Evolutionary conservation across 257 asterid genomes (phyloP).

Genomic region (Salvia hispanica): DNA sequence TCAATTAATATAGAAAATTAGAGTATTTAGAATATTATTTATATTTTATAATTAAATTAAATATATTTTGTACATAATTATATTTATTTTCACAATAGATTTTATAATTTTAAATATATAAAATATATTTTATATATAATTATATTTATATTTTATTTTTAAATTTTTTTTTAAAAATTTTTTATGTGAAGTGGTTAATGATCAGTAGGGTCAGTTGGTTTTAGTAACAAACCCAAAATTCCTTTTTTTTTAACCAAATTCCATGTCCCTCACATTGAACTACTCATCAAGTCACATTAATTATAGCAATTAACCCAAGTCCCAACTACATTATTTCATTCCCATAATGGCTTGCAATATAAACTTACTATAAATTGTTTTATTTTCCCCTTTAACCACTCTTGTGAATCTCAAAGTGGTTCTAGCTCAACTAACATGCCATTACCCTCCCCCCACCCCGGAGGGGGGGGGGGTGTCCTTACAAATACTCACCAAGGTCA

Average conservation of each 20-base stretch:
- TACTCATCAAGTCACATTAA: not conserved
- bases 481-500: conserved; percentile 35
- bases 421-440: conserved; percentile 50
- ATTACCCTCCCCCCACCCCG: not conserved
- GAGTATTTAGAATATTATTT: no score
- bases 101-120: no score
- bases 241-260: conserved; percentile 16
- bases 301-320: not conserved
- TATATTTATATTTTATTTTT: no score
- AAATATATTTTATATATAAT: no score
- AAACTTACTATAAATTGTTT: conserved; percentile 11
- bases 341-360: conserved; percentile 20
- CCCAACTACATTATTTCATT: conserved; percentile 14
- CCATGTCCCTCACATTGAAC: conserved; percentile 1
- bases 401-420: conserved; percentile 30
- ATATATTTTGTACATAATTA: no score
- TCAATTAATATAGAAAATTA: no score
- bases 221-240: not conserved
- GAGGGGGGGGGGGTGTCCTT: not conserved
- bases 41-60: no score
- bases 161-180: not conserved
- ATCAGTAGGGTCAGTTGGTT: conserved; percentile 12
- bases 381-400: conserved; percentile 10
- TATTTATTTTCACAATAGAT: no score
- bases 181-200: conserved; percentile 25